phyloP scores from a whole-genome alignment of 2,329 filamentous ascomycete genomes.

The Hypoxylon sp. region DNA sequence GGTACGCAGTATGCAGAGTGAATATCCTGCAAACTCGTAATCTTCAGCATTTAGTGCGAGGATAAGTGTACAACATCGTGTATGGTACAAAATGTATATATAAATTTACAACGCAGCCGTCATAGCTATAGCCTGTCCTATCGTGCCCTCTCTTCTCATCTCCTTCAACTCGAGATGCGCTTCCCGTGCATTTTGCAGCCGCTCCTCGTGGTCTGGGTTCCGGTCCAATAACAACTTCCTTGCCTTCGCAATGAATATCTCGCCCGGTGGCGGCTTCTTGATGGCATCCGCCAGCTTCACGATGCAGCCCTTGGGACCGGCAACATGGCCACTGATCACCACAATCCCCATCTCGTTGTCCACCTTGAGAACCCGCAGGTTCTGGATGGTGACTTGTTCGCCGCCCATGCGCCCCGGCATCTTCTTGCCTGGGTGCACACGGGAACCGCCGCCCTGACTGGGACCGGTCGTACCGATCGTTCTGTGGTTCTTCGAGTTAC shows the following conservation, averaged over 20 bases:
- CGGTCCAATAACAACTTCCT: constrained; percentile 62
- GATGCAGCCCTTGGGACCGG: constrained; percentile 87
- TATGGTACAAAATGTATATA: constrained; percentile 48
- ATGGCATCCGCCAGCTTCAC: constrained; percentile 91
- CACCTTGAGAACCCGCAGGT: constrained; percentile 88
- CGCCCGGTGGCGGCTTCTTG: constrained; percentile 78
- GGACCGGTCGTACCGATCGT: constrained; percentile 91
- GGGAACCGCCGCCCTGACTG: constrained; percentile 90
- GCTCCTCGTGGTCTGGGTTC: constrained; percentile 62
- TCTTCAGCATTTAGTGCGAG: constrained; percentile 30
- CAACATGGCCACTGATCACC: constrained; percentile 87
- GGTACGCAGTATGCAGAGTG: constrained; percentile 3
- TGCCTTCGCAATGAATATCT: constrained; percentile 65
- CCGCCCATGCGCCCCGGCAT: constrained; percentile 98
- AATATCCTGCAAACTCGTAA: background rate
- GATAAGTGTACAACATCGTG: constrained; percentile 53
- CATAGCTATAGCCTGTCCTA: constrained; percentile 53
- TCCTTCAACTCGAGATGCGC: constrained; percentile 69
- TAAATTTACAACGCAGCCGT: constrained; percentile 32
- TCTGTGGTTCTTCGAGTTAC: constrained; percentile 94
- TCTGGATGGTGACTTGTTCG: constrained; percentile 89
- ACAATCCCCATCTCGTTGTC: constrained; percentile 90
- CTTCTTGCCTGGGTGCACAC: constrained; percentile 95
- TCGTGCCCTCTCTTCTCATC: constrained; percentile 60
- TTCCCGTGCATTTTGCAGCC: constrained; percentile 64